phyloP scores from a whole-genome alignment of 768 basidiomycete species.

The Russula dissimulans region DNA sequence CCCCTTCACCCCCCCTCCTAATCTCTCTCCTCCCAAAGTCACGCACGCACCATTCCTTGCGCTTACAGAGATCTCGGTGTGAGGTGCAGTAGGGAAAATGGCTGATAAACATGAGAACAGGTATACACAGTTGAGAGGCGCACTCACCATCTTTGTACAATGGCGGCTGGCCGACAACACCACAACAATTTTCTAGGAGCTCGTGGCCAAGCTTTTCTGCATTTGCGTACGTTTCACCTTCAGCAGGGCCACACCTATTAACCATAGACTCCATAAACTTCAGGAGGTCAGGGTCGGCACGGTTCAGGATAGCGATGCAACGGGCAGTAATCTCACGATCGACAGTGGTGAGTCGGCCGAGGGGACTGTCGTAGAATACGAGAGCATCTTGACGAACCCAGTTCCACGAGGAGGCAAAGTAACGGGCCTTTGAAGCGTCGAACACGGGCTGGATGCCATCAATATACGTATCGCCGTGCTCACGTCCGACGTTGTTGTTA shows the following conservation, averaged over 20 bases:
- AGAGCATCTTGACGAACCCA: constrained; percentile 76
- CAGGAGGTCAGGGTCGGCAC: constrained; percentile 86
- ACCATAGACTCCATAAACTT: constrained; percentile 96
- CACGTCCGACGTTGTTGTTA: constrained; percentile 77
- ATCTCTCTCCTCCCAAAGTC: too few species aligned
- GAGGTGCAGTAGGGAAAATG: constrained; percentile 52
- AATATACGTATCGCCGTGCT: constrained; percentile 91
- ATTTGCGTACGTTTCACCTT: constrained; percentile 85
- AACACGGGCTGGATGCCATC: constrained; percentile 94
- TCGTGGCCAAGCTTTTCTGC: constrained; percentile 97
- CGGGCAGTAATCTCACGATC: constrained; percentile 59
- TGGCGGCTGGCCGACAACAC: constrained; percentile 72
- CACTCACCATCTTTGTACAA: constrained; percentile 88
- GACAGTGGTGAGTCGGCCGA: constrained; percentile 86
- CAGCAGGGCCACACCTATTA: constrained; percentile 65
- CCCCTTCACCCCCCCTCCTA: too few species aligned
- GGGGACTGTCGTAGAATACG: constrained; percentile 98
- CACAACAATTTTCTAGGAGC: constrained; percentile 28
- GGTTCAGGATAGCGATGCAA: constrained; percentile 73
- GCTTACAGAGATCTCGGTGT: constrained; percentile 72
- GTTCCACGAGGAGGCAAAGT: constrained; percentile 66
- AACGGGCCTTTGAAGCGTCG: constrained; percentile 91
- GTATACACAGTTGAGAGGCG: constrained; percentile 25
- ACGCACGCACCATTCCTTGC: too few species aligned
- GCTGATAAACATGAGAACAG: too few species aligned